phyloP scores from a whole-genome alignment of 352 stramenopile species.

The Globisporangium paroecandrum region DNA sequence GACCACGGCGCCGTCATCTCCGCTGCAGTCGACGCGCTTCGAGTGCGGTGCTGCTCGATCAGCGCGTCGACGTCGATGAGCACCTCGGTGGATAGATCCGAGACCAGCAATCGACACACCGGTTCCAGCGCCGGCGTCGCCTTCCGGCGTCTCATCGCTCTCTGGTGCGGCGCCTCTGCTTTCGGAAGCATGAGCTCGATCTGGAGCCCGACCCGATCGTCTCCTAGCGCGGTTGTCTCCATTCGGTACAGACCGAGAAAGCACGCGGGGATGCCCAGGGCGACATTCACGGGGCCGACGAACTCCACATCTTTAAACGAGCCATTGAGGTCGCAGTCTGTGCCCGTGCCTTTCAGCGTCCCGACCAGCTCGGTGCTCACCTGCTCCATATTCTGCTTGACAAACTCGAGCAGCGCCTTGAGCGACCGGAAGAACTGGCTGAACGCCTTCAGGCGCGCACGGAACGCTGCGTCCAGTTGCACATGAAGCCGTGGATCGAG shows the following conservation, averaged over 20 bases:
- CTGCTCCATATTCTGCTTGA: slow-evolving; percentile 55
- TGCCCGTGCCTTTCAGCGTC: slow-evolving; percentile 41
- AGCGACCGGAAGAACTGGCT: slow-evolving; percentile 55
- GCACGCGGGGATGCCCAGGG: slow-evolving; percentile 40
- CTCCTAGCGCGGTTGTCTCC: slow-evolving; percentile 41
- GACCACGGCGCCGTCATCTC: slow-evolving; percentile 37
- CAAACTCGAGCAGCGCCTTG: slow-evolving; percentile 47
- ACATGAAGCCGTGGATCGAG: slow-evolving; percentile 43
- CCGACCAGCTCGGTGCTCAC: slow-evolving; percentile 50
- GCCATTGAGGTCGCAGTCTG: slow-evolving; percentile 50
- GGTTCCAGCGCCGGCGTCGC: slow-evolving; percentile 23
- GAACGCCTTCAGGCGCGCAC: slow-evolving; percentile 45
- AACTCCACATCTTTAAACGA: slow-evolving; percentile 65
- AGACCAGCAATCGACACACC: slow-evolving; percentile 39
- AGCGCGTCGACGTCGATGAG: slow-evolving; percentile 58
- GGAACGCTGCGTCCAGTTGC: slow-evolving; percentile 42
- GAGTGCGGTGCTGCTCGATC: slow-evolving; percentile 36
- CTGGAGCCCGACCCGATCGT: slow-evolving; percentile 46
- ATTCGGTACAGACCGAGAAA: slow-evolving; percentile 57
- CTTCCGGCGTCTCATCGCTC: slow-evolving; percentile 2
- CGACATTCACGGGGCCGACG: slow-evolving; percentile 46
- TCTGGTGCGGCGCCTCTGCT: not conserved
- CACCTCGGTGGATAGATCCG: slow-evolving; percentile 50
- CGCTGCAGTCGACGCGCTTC: slow-evolving; percentile 26
- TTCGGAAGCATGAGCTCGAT: slow-evolving; percentile 52